Conservation (phyloP, 768 basidiomycete species). For the Rhizopogon salebrosus region DNA sequence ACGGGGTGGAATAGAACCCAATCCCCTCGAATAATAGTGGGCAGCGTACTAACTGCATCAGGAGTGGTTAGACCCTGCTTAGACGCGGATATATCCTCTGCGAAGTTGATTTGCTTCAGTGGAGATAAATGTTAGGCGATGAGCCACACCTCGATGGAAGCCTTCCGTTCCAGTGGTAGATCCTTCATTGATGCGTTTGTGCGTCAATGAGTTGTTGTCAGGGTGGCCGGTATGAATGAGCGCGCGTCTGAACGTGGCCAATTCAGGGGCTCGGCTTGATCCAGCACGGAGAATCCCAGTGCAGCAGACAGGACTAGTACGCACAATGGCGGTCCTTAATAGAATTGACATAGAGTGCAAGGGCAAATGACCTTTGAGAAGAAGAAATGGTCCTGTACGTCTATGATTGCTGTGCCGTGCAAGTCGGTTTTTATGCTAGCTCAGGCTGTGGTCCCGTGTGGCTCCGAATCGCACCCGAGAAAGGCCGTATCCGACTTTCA, state of each 20-base stretch:
- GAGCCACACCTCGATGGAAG: constrained; percentile 26
- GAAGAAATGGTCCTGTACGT: not conserved
- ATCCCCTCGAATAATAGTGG: constrained; percentile 58
- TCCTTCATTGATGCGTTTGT: constrained; percentile 17
- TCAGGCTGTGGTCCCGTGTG: constrained; percentile 13
- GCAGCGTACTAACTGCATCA: constrained; percentile 49
- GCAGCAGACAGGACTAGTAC: constrained; percentile 4
- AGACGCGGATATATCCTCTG: constrained; percentile 21
- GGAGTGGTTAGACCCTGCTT: constrained; percentile 15
- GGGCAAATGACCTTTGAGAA: not conserved
- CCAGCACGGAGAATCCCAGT: constrained; percentile 10
- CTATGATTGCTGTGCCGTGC: not conserved
- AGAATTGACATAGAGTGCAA: constrained; percentile 4
- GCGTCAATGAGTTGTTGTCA: constrained; percentile 18
- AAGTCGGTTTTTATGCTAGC: constrained; percentile 16
- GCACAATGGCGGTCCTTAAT: constrained; percentile 1
- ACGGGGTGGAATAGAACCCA: constrained; percentile 96
- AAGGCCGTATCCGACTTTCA: constrained; percentile 1
- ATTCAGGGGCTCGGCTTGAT: constrained; percentile 4
- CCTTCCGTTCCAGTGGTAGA: constrained; percentile 29
- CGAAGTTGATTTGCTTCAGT: not conserved
- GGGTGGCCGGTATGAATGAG: constrained; percentile 21
- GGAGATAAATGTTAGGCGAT: not conserved
- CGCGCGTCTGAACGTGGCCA: constrained; percentile 1
- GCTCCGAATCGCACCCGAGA: constrained; percentile 17